phyloP scores from a whole-genome alignment of 139 green algal species.

The Chlamydomonas incerta region DNA sequence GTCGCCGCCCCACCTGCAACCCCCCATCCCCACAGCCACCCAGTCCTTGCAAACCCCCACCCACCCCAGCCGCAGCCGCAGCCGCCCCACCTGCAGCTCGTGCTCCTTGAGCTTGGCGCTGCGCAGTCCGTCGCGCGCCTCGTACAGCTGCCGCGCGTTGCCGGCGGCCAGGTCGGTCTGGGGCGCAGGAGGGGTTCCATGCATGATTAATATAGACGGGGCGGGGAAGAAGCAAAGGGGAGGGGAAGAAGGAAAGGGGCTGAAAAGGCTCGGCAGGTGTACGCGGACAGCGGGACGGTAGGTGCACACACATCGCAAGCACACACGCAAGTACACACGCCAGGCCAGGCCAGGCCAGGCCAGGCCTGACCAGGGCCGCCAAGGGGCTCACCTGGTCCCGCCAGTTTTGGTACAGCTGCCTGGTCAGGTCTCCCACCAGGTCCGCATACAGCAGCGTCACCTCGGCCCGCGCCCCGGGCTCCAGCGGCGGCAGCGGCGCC shows the following conservation, averaged over 20 bases:
- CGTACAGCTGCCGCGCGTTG: constrained; percentile 13
- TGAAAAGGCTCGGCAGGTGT: too few species aligned
- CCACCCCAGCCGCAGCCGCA: background rate
- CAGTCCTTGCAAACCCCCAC: too few species aligned
- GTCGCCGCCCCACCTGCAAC: too few species aligned
- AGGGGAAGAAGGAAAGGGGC: background rate
- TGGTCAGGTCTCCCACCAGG: constrained; percentile 11
- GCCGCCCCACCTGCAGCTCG: constrained; percentile 6
- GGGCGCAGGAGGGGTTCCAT: background rate
- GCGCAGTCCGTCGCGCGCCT: constrained; percentile 13
- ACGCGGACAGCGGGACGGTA: too few species aligned
- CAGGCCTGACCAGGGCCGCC: too few species aligned
- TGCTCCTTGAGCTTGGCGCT: background rate
- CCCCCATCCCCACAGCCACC: too few species aligned
- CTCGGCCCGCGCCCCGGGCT: background rate
- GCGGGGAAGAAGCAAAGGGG: too few species aligned
- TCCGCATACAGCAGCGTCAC: constrained; percentile 25
- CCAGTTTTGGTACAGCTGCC: constrained; percentile 47
- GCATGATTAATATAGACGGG: background rate
- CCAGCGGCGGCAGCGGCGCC: constrained; percentile 5
- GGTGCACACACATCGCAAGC: background rate
- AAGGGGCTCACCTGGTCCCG: constrained; percentile 37
- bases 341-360: too few species aligned
- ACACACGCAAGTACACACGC: background rate
- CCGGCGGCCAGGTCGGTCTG: constrained; percentile 15